Base-by-base conservation (phyloP, 106 monocot genomes). In the Alisma plantagoaquatica region DNA sequence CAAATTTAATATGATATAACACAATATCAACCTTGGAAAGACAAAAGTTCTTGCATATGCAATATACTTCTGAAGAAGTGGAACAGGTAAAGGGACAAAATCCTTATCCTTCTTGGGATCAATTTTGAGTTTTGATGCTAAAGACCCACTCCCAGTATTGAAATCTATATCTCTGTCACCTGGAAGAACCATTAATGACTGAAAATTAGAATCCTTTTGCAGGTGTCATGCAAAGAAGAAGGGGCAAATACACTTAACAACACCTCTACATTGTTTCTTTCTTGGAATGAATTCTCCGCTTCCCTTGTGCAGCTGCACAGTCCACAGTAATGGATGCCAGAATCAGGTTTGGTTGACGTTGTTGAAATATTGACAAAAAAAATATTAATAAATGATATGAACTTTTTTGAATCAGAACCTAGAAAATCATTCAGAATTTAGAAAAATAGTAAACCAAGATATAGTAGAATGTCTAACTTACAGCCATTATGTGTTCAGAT, bases 401-500 rank as follows among this genome's bases (percentile, higher is more conserved):
- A n/a, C n/a, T n/a, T n/a, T n/a, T n/a, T n/a, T n/a, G n/a, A n/a
- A n/a, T n/a, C n/a, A 7, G 35, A 14, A 38, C 35, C 35, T 7
- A 38, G 6, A 7, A 38, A 14, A 38, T 6, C 14, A 38, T 14
- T 7, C 35, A 7, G 35, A 38, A 7, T 14, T 14, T 14, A 38
- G 35, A 38, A 38, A 38, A 7, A 38, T 38, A 38, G 14, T 6
- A 38, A 7, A 38, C 35, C 35, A 38, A 38, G 35, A 14, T 6
- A 38, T 7, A 14, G 14, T 7, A 38, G 14, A 38, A 38, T 6
- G 6, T 38, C 35, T 14, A 38, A 38, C 88, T 89, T 85, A 98
- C 96, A 32, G 96, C 89, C 78, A 98, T 84, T 43, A 98, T 98
- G 75, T 98, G 96, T 30, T 98, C 96, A 68, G 96, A 98, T 24